Evolutionary conservation across 2,329 filamentous ascomycete genomes (phyloP).

Genomic region (Myriosclerotinia duriaeana): DNA sequence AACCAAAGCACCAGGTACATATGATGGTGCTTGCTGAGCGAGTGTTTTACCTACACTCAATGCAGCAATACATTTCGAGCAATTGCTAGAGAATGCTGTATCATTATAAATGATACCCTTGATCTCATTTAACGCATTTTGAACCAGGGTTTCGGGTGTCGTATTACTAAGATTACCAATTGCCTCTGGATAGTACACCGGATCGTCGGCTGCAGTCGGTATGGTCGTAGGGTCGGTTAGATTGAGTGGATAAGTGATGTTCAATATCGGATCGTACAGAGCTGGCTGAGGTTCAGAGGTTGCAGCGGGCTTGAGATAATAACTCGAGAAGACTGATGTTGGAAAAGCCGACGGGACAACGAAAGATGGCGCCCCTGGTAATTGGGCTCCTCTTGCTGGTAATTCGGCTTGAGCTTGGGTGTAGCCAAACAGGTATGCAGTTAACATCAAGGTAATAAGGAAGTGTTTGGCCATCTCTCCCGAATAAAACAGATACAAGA

Average conservation of each 20-base stretch:
- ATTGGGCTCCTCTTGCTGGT: neutral
- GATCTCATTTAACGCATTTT: slow-evolving; percentile 47
- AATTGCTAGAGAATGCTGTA: slow-evolving; percentile 45
- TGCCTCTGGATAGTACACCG: slow-evolving; percentile 50
- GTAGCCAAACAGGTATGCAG: neutral
- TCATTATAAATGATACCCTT: slow-evolving; percentile 45
- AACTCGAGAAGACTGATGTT: slow-evolving; percentile 51
- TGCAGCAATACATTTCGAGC: slow-evolving; percentile 54
- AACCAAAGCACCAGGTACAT: slow-evolving; percentile 52
- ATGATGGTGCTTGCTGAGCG: slow-evolving; percentile 49
- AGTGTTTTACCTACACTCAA: slow-evolving; percentile 52
- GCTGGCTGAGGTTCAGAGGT: slow-evolving; percentile 54
- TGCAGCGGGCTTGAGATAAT: slow-evolving; percentile 47
- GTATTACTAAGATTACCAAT: slow-evolving; percentile 47
- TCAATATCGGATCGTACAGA: slow-evolving; percentile 54
- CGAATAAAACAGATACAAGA: neutral
- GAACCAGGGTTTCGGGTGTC: slow-evolving; percentile 46
- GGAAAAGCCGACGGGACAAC: slow-evolving; percentile 51
- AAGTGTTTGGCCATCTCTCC: slow-evolving; percentile 12
- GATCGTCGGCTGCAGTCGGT: slow-evolving; percentile 50
- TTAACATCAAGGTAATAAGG: neutral
- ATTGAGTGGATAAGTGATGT: slow-evolving; percentile 54
- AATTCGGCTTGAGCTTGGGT: neutral
- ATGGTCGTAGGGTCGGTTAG: slow-evolving; percentile 55
- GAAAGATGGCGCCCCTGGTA: slow-evolving; percentile 43